Base-by-base conservation (phyloP, 1,284 basidiomycete species). In the Irpex sp. region DNA sequence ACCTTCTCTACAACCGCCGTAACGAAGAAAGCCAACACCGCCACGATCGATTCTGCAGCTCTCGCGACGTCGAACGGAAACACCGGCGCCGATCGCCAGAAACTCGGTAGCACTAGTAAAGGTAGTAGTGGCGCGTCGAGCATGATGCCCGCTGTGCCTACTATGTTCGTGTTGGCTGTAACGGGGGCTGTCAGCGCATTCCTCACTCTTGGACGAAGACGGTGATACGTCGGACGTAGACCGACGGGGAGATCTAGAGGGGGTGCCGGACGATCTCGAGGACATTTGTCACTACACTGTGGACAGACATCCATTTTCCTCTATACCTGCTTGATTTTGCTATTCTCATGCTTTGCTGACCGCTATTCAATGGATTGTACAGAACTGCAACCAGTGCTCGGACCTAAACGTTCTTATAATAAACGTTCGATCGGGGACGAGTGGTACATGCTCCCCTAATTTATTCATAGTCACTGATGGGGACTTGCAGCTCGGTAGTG, bases 1-100 rank as follows among this genome's bases (percentile, higher is more conserved):
- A 82, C 81, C 4, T 83, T 76, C 69, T 71, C 76, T 4, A 83
- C 82, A 9, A 74, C 75, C 0, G 67, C 71, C 1, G 60, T 66
- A 48, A 74, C 73, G 40, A 68, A 69, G 60, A 61, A 59, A 17
- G 57, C 57, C n/a, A 72, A 73, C 61, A 73, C 75, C 1, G 68
- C 71, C 5, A 69, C 66, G 1, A 68, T 78, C 9, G 67, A 71
- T 64, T 64, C 71, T 2, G 61, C 70, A 1, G 77, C 78, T 8
- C 67, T 76, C 40, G 72, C 73, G 34, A 75, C 72, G 5, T 75
- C 75, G 58, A 78, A 78, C 54, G 77, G 75, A 34, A 70, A 76
- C 60, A 69, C 60, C 68, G 64, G 74, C 66, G 44, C 40, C 9
- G 60, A 48, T 66, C 70, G 63, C 64, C 69, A 61, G 38, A 60